Evolutionary conservation across 495 filamentous ascomycete species (phyloP).

Genomic region (Tetracladium setigerum): DNA sequence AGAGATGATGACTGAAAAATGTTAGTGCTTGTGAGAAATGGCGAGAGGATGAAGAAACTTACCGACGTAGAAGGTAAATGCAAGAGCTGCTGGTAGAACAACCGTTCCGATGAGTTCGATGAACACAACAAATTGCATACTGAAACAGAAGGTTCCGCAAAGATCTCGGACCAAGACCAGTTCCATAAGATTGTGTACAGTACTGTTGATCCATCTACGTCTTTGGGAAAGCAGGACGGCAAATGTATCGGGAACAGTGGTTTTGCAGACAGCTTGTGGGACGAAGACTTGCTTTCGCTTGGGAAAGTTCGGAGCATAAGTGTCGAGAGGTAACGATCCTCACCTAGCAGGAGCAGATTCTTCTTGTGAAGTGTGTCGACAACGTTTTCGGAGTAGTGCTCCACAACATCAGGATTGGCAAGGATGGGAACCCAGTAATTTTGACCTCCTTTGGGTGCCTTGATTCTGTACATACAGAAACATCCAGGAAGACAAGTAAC

Average conservation of each 20-base stretch:
- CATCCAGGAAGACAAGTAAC: slow-evolving; percentile 98
- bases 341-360: slow-evolving; percentile 89
- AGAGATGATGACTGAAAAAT: slow-evolving; percentile 64
- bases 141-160: slow-evolving; percentile 99
- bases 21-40: slow-evolving; percentile 15
- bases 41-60: slow-evolving; percentile 31
- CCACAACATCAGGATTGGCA: slow-evolving; percentile 96
- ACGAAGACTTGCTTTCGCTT: slow-evolving; percentile 99
- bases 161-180: slow-evolving; percentile 91
- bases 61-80: slow-evolving; percentile 94
- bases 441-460: slow-evolving; percentile 94
- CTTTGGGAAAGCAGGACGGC: slow-evolving; percentile 88
- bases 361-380: slow-evolving; percentile 99
- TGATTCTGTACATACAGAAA: slow-evolving; percentile 99
- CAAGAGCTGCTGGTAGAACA: slow-evolving; percentile 90
- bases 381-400: slow-evolving; percentile 98
- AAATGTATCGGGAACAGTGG: slow-evolving; percentile 89
- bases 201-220: slow-evolving; percentile 98
- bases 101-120: slow-evolving; percentile 93
- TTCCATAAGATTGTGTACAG: slow-evolving; percentile 97
- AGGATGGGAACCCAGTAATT: slow-evolving; percentile 99
- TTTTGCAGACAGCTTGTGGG: slow-evolving; percentile 97
- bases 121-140: slow-evolving; percentile 98
- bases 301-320: slow-evolving; percentile 97
- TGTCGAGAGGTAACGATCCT: slow-evolving; percentile 94